phyloP scores from a whole-genome alignment of 768 basidiomycete species.

The Clitopilus passeckerianus region DNA sequence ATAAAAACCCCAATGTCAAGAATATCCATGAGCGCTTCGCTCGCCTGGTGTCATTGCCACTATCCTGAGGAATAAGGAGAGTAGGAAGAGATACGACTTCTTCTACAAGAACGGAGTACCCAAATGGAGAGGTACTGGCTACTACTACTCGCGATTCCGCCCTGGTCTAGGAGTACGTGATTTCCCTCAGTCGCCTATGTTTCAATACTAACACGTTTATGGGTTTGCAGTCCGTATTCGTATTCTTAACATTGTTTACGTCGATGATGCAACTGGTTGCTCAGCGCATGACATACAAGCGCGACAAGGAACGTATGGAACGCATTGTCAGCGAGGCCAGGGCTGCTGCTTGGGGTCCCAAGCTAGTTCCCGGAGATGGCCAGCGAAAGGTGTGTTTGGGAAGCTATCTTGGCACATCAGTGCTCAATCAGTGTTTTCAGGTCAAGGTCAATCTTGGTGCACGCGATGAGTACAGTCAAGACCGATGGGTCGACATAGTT shows the following conservation, averaged over 20 bases:
- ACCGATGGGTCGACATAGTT: slow-evolving; percentile 70
- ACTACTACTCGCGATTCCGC: slow-evolving; percentile 94
- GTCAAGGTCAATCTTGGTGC: slow-evolving; percentile 70
- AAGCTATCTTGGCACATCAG: not conserved
- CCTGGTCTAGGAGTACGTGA: slow-evolving; percentile 77
- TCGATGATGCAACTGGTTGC: slow-evolving; percentile 81
- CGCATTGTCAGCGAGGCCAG: slow-evolving; percentile 57
- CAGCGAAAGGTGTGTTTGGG: slow-evolving; percentile 56
- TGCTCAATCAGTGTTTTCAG: slow-evolving; percentile 26
- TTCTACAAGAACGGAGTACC: slow-evolving; percentile 99
- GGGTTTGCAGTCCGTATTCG: slow-evolving; percentile 60
- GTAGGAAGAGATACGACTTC: slow-evolving; percentile 82
- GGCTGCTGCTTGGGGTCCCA: slow-evolving; percentile 78
- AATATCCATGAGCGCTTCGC: slow-evolving; percentile 86
- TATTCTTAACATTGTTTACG: slow-evolving; percentile 74
- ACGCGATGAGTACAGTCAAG: slow-evolving; percentile 47
- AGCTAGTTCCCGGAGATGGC: slow-evolving; percentile 56
- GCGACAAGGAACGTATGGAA: slow-evolving; percentile 68
- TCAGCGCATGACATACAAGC: slow-evolving; percentile 70
- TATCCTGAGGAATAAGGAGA: slow-evolving; percentile 74
- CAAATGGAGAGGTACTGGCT: slow-evolving; percentile 92
- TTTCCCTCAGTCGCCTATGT: not conserved
- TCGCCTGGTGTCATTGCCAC: slow-evolving; percentile 76
- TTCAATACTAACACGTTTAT: slow-evolving; percentile 4
- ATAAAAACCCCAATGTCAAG: slow-evolving; percentile 89